phyloP scores from a whole-genome alignment of 306 rosid genomes.

The Crotalaria pallida region DNA sequence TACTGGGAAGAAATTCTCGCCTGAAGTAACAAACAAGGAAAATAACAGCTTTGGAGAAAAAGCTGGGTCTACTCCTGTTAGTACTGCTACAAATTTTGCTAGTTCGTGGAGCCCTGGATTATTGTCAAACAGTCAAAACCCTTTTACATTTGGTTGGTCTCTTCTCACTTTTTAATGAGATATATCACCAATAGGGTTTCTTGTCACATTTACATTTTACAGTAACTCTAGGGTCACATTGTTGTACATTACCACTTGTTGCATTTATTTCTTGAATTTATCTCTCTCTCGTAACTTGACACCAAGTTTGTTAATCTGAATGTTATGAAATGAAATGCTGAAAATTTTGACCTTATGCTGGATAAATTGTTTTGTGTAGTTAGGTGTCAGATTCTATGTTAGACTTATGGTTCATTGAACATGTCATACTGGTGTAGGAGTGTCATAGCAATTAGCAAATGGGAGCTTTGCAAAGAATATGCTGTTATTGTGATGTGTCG shows the following conservation, averaged over 20 bases:
- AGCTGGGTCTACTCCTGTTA: conserved; percentile 36
- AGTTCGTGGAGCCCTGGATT: conserved; percentile 59
- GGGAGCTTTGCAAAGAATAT: conserved; percentile 4
- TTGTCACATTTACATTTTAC: neutral
- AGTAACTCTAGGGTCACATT: conserved; percentile 18
- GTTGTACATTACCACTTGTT: neutral
- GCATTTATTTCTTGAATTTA: conserved; percentile 11
- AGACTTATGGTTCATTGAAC: neutral
- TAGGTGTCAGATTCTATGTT: neutral
- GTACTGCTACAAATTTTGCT: conserved; percentile 35
- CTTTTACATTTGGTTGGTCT: conserved; percentile 53
- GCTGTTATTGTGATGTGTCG: neutral
- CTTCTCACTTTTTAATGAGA: neutral
- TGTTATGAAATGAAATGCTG: neutral
- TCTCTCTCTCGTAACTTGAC: neutral
- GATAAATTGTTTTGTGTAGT: neutral
- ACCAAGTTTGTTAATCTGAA: neutral
- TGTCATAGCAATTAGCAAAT: neutral
- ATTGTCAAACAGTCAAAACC: conserved; percentile 41
- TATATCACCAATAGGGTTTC: neutral
- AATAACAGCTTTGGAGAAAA: conserved; percentile 45
- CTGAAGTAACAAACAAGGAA: conserved; percentile 40
- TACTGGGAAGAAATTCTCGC: conserved; percentile 40
- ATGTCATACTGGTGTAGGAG: neutral
- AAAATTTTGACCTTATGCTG: neutral